Base-by-base conservation (phyloP, 163 green algal genomes). In the Chloromonas sp. region DNA sequence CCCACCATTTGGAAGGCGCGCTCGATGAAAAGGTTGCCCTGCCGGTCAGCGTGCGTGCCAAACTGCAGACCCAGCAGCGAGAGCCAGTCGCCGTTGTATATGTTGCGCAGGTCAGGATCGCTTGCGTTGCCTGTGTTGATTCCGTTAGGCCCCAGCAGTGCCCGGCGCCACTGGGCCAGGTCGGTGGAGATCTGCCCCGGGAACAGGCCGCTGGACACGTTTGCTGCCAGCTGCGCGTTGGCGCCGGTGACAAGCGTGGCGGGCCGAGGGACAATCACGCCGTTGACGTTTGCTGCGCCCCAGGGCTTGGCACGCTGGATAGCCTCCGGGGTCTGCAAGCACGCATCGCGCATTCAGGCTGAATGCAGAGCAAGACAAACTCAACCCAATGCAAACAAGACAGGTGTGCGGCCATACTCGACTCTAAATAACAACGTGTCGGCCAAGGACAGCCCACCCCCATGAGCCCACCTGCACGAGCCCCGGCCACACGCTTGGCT, bases 401-500 rank as follows among this genome's bases (percentile, higher is more conserved):
- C 36, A 36, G 36, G 36, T 36, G 36, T 36, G 36, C 36, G 36
- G 36, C 36, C 36, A 36, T 36, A 36, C 36, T 36, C 36, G 36
- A 36, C 36, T 36, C 36, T 36, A 36, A 36, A 36, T 36, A 36
- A 36, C 36, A 36, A 36, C 36, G 36, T 36, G 36, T 36, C 36
- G 36, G 36, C 36, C 36, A 36, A 36, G 36, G 36, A 36, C 36
- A 36, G 36, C 36, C 36, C 36, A 36, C 36, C 36, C 36, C 36
- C 36, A 36, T 36, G 36, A 36, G 36, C 78, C 58, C 76, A 89
- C 86, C 86, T 92, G 87, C 61, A 92, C 70, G 58, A 95, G 71
- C 0, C 91, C 84, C 0, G 92, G 91, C 91, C 91, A 95, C n/a
- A 82, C 85, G 83, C 85, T 88, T 2, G 92, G 90, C 3, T 84